Percentiles rank a stretch among this genome's conserved stretches.
Conservation (phyloP, 2,329 filamentous ascomycete genomes). For the Apiospora aurea region DNA sequence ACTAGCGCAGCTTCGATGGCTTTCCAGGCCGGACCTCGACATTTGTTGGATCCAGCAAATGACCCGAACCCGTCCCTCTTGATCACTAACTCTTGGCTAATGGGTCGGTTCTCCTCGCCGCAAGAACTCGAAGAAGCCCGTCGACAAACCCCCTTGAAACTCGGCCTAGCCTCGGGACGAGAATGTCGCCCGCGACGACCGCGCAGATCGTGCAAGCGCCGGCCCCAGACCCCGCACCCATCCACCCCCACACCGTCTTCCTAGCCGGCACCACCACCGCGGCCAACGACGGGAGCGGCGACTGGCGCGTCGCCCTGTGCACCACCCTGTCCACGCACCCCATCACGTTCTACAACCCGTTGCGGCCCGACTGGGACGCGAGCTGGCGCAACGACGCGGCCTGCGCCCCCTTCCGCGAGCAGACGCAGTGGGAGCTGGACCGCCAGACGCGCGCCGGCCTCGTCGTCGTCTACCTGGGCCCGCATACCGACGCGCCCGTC, state of each 20-base stretch:
- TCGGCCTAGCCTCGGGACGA: neutral
- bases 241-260: slow-evolving; percentile 18
- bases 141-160: neutral
- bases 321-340: slow-evolving; percentile 40
- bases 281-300: neutral
- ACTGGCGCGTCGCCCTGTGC: slow-evolving; percentile 14
- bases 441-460: slow-evolving; percentile 60
- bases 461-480: slow-evolving; percentile 64
- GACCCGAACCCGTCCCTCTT: no score
- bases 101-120: no score
- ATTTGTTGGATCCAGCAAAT: no score
- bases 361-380: slow-evolving; percentile 63
- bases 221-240: neutral
- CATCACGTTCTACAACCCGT: slow-evolving; percentile 65
- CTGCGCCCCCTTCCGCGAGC: slow-evolving; percentile 55
- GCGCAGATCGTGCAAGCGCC: slow-evolving; percentile 16
- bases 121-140: neutral
- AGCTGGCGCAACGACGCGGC: slow-evolving; percentile 58
- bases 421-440: slow-evolving; percentile 68
- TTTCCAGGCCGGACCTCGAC: no score
- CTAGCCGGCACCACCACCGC: slow-evolving; percentile 12
- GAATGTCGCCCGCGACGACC: neutral
- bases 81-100: no score
- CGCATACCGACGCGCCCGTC: slow-evolving; percentile 59
- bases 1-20: no score